Percentiles rank a stretch among this genome's conserved stretches.
phyloP scores from a whole-genome alignment of 2,329 filamentous ascomycete species.

The Trichoderma afroharzianum region DNA sequence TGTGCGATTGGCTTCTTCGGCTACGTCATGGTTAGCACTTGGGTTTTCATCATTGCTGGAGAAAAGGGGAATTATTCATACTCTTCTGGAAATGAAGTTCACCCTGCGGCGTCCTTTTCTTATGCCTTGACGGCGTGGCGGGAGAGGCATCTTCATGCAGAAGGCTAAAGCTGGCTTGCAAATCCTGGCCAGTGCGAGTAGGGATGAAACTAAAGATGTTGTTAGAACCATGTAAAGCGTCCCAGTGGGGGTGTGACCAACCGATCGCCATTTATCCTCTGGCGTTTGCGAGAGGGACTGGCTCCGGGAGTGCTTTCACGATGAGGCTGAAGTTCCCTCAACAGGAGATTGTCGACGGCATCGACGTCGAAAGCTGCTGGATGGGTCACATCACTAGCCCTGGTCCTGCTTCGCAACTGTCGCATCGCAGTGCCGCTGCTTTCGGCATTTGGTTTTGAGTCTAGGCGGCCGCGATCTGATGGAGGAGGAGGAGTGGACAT shows the following conservation, averaged over 20 bases:
- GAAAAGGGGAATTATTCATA: conserved; percentile 41
- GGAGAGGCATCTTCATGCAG: conserved; percentile 91
- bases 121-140: conserved; percentile 80
- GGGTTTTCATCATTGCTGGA: conserved; percentile 15
- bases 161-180: conserved; percentile 88
- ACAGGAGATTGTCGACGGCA: conserved; percentile 47
- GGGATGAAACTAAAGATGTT: conserved; percentile 77
- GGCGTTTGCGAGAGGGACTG: conserved; percentile 57
- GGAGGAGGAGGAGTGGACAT: conserved; percentile 44
- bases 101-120: conserved; percentile 79
- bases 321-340: conserved; percentile 50
- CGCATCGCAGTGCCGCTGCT: conserved; percentile 27
- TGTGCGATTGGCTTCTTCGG: conserved; percentile 90
- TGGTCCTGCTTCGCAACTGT: conserved; percentile 34
- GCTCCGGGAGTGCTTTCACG: conserved; percentile 51
- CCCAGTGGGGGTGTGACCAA: conserved; percentile 31
- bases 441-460: conserved; percentile 40
- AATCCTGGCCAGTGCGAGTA: conserved; percentile 85
- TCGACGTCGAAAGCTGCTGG: conserved; percentile 45
- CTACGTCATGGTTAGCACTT: conserved; percentile 36
- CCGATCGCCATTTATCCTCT: conserved; percentile 60
- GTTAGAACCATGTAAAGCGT: conserved; percentile 23
- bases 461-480: conserved; percentile 41
- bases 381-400: conserved; percentile 36
- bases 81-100: conserved; percentile 94